phyloP scores from a whole-genome alignment of 306 rosid genomes.

The Cercis canadensis region DNA sequence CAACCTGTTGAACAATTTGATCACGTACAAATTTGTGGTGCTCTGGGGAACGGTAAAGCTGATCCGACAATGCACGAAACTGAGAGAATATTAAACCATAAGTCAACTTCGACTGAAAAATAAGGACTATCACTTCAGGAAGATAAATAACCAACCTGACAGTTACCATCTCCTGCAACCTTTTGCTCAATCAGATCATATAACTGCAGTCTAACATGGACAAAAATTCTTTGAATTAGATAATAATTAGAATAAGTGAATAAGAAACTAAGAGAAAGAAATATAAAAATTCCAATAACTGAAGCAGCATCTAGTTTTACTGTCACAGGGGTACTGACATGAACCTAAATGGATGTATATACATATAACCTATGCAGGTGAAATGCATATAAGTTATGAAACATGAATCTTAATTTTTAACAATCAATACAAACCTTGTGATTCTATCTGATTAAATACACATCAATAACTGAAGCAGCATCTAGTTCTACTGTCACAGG shows the following conservation, averaged over 20 bases:
- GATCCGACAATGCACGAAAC: slow-evolving; percentile 98
- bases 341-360: not conserved
- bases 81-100: slow-evolving; percentile 48
- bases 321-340: not conserved
- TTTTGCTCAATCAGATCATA: slow-evolving; percentile 85
- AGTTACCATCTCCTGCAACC: slow-evolving; percentile 95
- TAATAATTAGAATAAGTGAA: not conserved
- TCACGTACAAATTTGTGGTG: slow-evolving; percentile 84
- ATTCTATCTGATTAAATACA: too few relatives aligned
- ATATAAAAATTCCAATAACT: not conserved
- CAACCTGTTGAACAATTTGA: slow-evolving; percentile 84
- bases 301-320: not conserved
- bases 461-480: too few relatives aligned
- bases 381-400: not conserved
- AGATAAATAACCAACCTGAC: slow-evolving; percentile 75
- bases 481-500: not conserved
- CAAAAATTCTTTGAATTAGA: slow-evolving; percentile 42
- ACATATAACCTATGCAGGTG: not conserved
- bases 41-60: slow-evolving; percentile 84
- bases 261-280: too few relatives aligned
- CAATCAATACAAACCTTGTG: too few relatives aligned
- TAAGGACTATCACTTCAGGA: not conserved
- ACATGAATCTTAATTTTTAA: too few relatives aligned
- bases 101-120: slow-evolving; percentile 29
- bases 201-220: slow-evolving; percentile 69